phyloP scores from a whole-genome alignment of 176 grass and related monocot species.

The Lolium perenne region DNA sequence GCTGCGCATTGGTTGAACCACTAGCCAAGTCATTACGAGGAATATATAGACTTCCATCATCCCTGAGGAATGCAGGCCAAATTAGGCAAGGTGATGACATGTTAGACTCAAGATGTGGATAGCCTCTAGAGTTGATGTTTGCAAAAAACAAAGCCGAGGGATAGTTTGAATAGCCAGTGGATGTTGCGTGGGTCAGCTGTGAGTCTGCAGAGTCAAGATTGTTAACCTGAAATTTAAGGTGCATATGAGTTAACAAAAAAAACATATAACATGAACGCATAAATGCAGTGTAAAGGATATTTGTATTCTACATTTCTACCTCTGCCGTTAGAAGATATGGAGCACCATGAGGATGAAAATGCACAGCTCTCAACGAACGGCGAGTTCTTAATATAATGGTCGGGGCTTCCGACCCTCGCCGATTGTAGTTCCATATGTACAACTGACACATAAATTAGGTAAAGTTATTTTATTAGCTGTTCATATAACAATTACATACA shows the following conservation, averaged over 20 bases:
- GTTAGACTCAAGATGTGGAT: slow-evolving; percentile 58
- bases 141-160: slow-evolving; percentile 77
- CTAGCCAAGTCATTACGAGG: slow-evolving; percentile 54
- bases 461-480: slow-evolving; percentile 23
- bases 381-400: slow-evolving; percentile 85
- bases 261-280: slow-evolving; percentile 29
- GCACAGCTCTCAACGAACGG: slow-evolving; percentile 95
- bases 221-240: slow-evolving; percentile 81
- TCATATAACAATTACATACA: slow-evolving; percentile 32
- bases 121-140: slow-evolving; percentile 62
- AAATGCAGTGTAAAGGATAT: slow-evolving; percentile 33
- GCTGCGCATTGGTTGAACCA: slow-evolving; percentile 45
- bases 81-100: slow-evolving; percentile 50
- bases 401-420: slow-evolving; percentile 54
- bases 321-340: slow-evolving; percentile 97
- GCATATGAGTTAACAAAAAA: slow-evolving; percentile 39
- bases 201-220: slow-evolving; percentile 90
- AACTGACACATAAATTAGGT: slow-evolving; percentile 60
- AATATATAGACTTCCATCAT: slow-evolving; percentile 54
- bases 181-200: slow-evolving; percentile 80
- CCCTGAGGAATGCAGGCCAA: slow-evolving; percentile 56
- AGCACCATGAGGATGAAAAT: slow-evolving; percentile 96
- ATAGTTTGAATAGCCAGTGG: slow-evolving; percentile 92
- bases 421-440: slow-evolving; percentile 99
- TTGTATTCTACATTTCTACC: slow-evolving; percentile 62